A percentile compares a stretch with the other conserved stretches of the same genome.
These are phyloP conservation scores for Magnaporthiopsis poae DNA, from an alignment of 2,329 filamentous ascomycete genomes.

Conservation along the genomic window DNA sequence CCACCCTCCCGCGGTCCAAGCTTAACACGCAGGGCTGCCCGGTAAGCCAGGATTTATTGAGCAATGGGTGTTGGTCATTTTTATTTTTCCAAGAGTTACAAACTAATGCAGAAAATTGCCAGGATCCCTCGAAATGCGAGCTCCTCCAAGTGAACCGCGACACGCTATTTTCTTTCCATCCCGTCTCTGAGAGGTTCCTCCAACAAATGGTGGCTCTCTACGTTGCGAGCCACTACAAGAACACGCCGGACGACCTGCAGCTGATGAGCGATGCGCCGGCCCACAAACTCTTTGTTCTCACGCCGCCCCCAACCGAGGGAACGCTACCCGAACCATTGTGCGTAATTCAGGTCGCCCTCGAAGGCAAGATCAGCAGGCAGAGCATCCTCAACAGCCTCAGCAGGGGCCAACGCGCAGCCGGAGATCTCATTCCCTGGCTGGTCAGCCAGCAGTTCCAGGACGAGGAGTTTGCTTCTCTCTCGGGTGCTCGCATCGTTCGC, in stretches of 20 bases:
- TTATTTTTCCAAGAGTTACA: too few relatives aligned
- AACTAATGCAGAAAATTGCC: neutral
- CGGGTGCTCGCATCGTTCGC: constrained; percentile 80
- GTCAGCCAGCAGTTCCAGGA: constrained; percentile 98
- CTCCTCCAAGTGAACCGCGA: constrained; percentile 91
- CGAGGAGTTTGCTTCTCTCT: constrained; percentile 86
- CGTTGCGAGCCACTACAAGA: constrained; percentile 95
- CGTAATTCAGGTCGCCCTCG: constrained; percentile 85
- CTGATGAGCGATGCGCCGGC: constrained; percentile 96
- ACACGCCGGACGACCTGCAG: constrained; percentile 94
- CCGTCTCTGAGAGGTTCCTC: constrained; percentile 90
- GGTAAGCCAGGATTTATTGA: neutral
- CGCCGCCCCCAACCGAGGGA: constrained; percentile 71
- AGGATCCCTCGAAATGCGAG: constrained; percentile 79
- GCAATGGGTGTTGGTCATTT: neutral
- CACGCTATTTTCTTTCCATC: constrained; percentile 95
- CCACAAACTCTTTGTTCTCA: constrained; percentile 89
- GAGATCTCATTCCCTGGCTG: constrained; percentile 93
- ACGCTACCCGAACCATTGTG: constrained; percentile 85
- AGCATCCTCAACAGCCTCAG: constrained; percentile 85
- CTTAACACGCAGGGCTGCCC: constrained; percentile 68
- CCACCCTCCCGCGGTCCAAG: constrained; percentile 71
- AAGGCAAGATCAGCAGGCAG: constrained; percentile 87
- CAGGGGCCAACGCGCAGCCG: constrained; percentile 76
- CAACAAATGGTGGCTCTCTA: constrained; percentile 98